Base-by-base conservation (phyloP, 2,329 filamentous ascomycete species). In the Cordyceps militaris region DNA sequence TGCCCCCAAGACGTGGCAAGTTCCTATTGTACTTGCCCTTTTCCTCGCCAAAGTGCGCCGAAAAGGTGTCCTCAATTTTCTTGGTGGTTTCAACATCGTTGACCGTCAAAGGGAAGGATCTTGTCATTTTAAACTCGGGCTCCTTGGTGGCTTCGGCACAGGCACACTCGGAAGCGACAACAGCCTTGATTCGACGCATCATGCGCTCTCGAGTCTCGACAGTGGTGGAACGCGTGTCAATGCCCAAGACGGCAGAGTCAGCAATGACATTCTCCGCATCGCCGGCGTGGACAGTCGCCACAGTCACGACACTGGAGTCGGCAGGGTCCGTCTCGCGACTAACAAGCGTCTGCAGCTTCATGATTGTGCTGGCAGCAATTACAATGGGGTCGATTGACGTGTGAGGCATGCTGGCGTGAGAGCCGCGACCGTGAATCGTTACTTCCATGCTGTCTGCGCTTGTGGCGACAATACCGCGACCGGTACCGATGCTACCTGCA, bases 111-210 rank as follows among this genome's bases (percentile, higher is more conserved):
- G 82, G 82, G 7, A 78, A 76, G 2, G 71, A 70, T 0, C 66
- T 64, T 0, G 70, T 76, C 26, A 67, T 66, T 14, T 69, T 70
- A 28, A 83, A 71, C 1, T 65, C 69, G 0, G 82, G 80, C 16
- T 70, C 65, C 46, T 70, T 63, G 0, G 72, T 69, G 0, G 73
- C 73, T 2, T 76, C 76, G 3, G 72, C 72, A 0, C 82, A 83
- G 4, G 67, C 58, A 24, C 77, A 78, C 62, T 87, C 84, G 0
- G 79, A 78, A 13, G 77, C 69, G 0, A 86, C 74, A 13, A 80
- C 73, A 1, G 72, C 64, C 55, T 66, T 63, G 13, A 79, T 73
- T 0, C 71, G 63, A 0, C 63, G 63, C 10, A 73, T 51, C 0
- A 79, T 64, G 2, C 65, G 66, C 10, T 71, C 65, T 0, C 75